Conservation (phyloP, 768 basidiomycete genomes). For the Pisolithus albus region DNA sequence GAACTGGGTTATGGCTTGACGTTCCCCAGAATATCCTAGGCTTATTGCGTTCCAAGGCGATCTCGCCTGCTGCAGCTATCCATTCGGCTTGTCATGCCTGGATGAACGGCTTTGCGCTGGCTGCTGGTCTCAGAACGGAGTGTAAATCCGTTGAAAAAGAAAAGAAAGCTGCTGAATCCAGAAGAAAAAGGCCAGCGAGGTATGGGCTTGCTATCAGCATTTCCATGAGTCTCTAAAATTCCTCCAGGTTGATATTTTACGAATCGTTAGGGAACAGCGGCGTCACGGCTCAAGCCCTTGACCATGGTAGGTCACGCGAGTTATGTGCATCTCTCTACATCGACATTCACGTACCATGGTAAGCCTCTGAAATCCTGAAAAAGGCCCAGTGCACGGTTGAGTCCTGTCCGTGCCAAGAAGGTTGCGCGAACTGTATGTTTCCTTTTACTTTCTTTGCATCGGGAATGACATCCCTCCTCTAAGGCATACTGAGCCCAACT, state of each 20-base stretch:
- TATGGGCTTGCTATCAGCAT: constrained; percentile 14
- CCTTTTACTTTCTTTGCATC: no score
- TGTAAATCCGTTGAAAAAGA: constrained; percentile 79
- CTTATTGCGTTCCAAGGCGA: constrained; percentile 45
- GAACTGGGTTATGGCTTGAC: constrained; percentile 77
- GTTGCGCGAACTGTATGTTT: constrained; percentile 61
- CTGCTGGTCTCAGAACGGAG: constrained; percentile 69
- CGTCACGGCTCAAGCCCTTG: constrained; percentile 72
- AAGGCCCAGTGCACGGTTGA: constrained; percentile 54
- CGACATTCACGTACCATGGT: background rate
- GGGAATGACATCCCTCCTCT: background rate
- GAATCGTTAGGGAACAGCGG: constrained; percentile 67
- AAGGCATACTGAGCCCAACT: constrained; percentile 64
- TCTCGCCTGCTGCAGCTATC: constrained; percentile 72
- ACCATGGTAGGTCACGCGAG: constrained; percentile 46
- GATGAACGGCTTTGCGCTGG: constrained; percentile 67
- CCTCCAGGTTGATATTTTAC: constrained; percentile 68
- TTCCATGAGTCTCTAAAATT: background rate
- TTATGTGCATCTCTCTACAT: background rate
- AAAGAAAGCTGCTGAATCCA: constrained; percentile 44
- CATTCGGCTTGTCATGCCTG: constrained; percentile 83
- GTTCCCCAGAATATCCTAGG: constrained; percentile 48
- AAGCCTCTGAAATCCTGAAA: constrained; percentile 52
- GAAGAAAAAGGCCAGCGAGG: constrained; percentile 66
- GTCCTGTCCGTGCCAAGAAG: constrained; percentile 57